Conservation (phyloP, 2,329 filamentous ascomycete species). For the Shiraia bambusicola region DNA sequence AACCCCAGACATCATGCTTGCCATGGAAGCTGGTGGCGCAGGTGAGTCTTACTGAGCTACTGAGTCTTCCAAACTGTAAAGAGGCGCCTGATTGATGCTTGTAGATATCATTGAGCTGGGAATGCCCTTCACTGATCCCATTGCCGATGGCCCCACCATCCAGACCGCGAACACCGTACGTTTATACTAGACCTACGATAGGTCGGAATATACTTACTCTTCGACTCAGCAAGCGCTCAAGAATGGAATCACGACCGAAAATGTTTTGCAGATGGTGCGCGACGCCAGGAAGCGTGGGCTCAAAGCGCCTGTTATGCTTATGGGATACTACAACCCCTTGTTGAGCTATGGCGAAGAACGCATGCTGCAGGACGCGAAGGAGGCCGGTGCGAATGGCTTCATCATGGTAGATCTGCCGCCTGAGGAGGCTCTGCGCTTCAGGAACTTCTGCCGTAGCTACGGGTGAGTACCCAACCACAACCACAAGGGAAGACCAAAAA, state of each 20-base stretch:
- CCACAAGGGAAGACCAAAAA: not conserved
- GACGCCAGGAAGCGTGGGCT: conserved; percentile 76
- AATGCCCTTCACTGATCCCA: conserved; percentile 95
- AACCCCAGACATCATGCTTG: conserved; percentile 80
- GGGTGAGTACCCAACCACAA: conserved; percentile 55
- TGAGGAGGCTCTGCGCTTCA: conserved; percentile 92
- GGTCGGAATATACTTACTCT: conserved; percentile 16
- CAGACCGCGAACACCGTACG: conserved; percentile 86
- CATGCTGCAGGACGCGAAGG: conserved; percentile 79
- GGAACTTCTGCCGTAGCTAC: conserved; percentile 76
- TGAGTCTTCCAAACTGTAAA: not conserved
- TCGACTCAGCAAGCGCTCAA: conserved; percentile 65
- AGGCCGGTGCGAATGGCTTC: conserved; percentile 89
- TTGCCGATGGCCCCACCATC: conserved; percentile 95
- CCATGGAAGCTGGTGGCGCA: conserved; percentile 88
- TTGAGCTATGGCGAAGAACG: conserved; percentile 91
- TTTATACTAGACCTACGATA: conserved; percentile 22
- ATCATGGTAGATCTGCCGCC: conserved; percentile 95
- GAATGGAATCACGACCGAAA: conserved; percentile 83
- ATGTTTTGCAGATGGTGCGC: conserved; percentile 79
- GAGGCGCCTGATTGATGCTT: conserved; percentile 17
- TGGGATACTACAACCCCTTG: conserved; percentile 99
- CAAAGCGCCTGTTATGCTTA: conserved; percentile 80
- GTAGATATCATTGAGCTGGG: conserved; percentile 92
- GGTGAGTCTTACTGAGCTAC: conserved; percentile 55